These are phyloP conservation scores for Candolleomyces aberdarensis DNA, from an alignment of 768 basidiomycete genomes.

Conservation along the genomic window DNA sequence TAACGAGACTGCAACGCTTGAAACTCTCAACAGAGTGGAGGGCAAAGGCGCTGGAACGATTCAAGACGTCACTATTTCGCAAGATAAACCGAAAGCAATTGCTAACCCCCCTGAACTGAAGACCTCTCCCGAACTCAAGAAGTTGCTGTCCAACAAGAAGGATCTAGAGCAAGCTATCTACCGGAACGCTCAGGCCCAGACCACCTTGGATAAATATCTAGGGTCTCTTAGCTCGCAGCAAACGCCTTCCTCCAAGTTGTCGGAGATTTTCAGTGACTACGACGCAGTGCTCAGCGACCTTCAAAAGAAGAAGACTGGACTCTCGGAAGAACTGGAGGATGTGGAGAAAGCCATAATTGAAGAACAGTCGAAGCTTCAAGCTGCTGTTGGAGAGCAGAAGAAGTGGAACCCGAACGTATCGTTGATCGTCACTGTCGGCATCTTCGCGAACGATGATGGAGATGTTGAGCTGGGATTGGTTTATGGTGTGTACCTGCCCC, in stretches of 20 bases:
- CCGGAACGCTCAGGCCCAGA: constrained; percentile 23
- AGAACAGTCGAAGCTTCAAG: constrained; percentile 15
- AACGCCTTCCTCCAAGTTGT: constrained; percentile 23
- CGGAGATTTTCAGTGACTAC: constrained; percentile 26
- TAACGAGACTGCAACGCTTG: neutral
- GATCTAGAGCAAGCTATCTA: constrained; percentile 22
- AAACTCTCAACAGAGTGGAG: constrained; percentile 32
- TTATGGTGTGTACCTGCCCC: constrained; percentile 27
- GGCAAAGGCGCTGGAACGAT: constrained; percentile 41
- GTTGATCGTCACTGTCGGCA: constrained; percentile 26
- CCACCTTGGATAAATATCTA: constrained; percentile 31
- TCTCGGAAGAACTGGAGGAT: constrained; percentile 21
- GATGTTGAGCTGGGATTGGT: constrained; percentile 34
- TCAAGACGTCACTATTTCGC: constrained; percentile 39
- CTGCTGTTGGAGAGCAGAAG: constrained; percentile 6
- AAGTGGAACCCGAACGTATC: constrained; percentile 19
- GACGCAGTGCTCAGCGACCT: constrained; percentile 25
- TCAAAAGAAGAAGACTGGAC: constrained; percentile 22
- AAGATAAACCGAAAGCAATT: constrained; percentile 9
- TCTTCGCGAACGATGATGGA: constrained; percentile 33
- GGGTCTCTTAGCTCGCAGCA: constrained; percentile 27
- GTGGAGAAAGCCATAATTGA: constrained; percentile 19
- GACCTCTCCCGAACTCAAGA: constrained; percentile 24
- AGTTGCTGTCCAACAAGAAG: constrained; percentile 22
- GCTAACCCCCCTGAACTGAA: neutral